Percentiles rank a stretch among this genome's conserved stretches.
Conservation (phyloP, 2,329 filamentous ascomycete species). For the Aurifilum marmelostoma region DNA sequence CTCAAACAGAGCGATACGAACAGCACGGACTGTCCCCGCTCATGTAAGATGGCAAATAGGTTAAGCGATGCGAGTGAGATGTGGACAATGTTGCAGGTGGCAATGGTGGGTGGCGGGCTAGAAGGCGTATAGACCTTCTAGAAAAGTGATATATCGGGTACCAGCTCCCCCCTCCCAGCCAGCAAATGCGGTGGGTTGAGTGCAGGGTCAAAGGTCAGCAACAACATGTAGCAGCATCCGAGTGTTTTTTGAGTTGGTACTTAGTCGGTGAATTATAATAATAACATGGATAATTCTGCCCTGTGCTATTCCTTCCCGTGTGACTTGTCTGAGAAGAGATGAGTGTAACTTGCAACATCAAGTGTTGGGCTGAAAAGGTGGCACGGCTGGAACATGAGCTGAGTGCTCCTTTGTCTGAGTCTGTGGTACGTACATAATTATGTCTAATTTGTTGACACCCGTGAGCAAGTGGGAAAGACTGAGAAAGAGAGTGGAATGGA, state of each 20-base stretch:
- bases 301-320: not conserved
- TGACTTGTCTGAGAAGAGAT: not conserved
- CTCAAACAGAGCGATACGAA: not conserved
- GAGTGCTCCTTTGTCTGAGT: not conserved
- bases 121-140: conserved; percentile 22
- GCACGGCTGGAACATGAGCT: not conserved
- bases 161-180: not conserved
- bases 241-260: not conserved
- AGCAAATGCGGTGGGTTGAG: not conserved
- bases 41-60: not conserved
- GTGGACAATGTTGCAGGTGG: not conserved
- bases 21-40: not conserved
- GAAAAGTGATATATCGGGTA: conserved; percentile 9
- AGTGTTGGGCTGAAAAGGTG: not conserved
- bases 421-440: not conserved
- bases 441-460: not conserved
- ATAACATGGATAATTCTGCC: not conserved
- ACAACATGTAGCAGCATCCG: not conserved
- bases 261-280: not conserved
- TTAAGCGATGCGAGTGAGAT: not conserved
- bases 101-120: conserved; percentile 6
- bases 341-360: not conserved
- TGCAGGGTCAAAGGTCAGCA: not conserved
- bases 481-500: not conserved
- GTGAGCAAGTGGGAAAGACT: not conserved